These are phyloP conservation scores for Starmera quercuum DNA, from an alignment of 805 yeast species.

Conservation along the genomic window DNA sequence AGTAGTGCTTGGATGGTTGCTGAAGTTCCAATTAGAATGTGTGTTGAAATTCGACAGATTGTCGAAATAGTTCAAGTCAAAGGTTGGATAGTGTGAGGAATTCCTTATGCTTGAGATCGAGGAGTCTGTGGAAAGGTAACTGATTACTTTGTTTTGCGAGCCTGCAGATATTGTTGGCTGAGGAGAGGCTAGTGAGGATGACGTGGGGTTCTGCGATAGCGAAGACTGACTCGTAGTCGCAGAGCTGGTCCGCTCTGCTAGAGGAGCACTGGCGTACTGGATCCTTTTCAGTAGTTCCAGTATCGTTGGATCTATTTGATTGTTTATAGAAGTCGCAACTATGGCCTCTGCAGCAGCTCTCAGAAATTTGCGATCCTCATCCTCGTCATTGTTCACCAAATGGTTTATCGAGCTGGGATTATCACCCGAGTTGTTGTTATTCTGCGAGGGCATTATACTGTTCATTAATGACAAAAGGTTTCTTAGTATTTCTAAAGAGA, in stretches of 20 bases:
- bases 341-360: conserved; percentile 56
- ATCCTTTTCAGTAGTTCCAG: conserved; percentile 48
- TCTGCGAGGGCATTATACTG: no score
- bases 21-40: not conserved
- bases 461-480: no score
- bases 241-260: no score
- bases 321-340: conserved; percentile 40
- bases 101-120: conserved; percentile 6
- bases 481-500: no score
- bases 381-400: conserved; percentile 6
- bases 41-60: conserved; percentile 27
- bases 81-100: conserved; percentile 16
- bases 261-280: conserved; percentile 36
- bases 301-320: conserved; percentile 55
- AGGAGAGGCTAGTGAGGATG: no score
- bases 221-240: no score
- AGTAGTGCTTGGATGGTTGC: not conserved
- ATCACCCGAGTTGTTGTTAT: no score
- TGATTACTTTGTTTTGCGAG: conserved; percentile 1
- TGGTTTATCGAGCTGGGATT: not conserved
- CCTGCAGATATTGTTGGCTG: no score
- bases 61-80: conserved; percentile 20
- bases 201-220: no score
- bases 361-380: conserved; percentile 48
- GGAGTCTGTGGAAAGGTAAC: conserved; percentile 6